phyloP scores from a whole-genome alignment of 2,329 filamentous ascomycete species.

The Diaporthe sp. region DNA sequence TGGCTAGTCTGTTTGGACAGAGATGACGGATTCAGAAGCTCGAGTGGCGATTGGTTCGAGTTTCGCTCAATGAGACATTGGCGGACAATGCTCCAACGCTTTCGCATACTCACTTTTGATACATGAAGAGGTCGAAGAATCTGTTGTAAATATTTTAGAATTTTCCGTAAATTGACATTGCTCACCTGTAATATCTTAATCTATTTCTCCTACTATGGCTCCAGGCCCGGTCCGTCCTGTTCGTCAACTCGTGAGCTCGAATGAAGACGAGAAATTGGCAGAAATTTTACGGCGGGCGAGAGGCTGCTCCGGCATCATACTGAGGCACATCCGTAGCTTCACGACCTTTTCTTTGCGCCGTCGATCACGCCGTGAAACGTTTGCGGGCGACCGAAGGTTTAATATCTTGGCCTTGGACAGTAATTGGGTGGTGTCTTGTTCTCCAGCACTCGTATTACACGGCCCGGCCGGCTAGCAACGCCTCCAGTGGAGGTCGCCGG shows the following conservation, averaged over 20 bases:
- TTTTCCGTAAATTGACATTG: no score
- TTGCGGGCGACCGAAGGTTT: not conserved
- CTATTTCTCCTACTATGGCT: no score
- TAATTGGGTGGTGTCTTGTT: not conserved
- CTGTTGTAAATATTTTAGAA: no score
- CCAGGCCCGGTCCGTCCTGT: not conserved
- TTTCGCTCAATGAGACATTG: not conserved
- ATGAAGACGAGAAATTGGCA: not conserved
- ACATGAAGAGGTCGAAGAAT: no score
- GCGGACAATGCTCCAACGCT: not conserved
- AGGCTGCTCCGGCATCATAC: not conserved
- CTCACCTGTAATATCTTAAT: no score
- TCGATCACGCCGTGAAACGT: not conserved
- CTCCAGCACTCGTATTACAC: not conserved
- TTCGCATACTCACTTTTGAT: not conserved
- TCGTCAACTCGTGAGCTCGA: no score
- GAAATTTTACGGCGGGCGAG: not conserved
- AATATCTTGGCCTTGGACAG: not conserved
- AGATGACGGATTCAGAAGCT: not conserved
- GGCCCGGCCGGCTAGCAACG: not conserved
- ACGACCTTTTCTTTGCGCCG: not conserved
- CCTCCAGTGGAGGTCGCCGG: not conserved
- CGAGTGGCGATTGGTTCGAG: slow-evolving; percentile 19
- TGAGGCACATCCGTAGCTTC: not conserved
- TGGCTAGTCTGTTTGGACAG: not conserved